phyloP scores from a whole-genome alignment of 2,329 filamentous ascomycete genomes.

The Pseudohalonectria lignicola region DNA sequence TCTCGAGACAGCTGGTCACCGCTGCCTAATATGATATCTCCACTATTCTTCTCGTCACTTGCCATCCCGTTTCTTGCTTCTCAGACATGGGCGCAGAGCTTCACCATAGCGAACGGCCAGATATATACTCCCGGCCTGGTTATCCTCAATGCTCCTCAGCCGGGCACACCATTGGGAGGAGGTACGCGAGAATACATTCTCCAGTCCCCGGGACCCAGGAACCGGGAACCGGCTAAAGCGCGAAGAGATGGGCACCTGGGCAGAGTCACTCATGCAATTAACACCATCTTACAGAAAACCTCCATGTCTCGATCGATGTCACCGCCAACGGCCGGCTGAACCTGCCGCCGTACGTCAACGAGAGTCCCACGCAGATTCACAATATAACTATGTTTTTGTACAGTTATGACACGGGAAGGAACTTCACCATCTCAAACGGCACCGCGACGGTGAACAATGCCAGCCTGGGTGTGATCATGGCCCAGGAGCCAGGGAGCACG shows the following conservation, averaged over 20 bases:
- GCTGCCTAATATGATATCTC: not conserved
- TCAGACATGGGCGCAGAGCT: slow-evolving; percentile 25
- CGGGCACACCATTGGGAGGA: slow-evolving; percentile 52
- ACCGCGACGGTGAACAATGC: slow-evolving; percentile 45
- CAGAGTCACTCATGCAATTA: no score
- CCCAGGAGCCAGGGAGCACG: slow-evolving; percentile 53
- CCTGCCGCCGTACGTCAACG: slow-evolving; percentile 40
- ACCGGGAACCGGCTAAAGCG: not conserved
- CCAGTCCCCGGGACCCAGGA: no score
- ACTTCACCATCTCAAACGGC: slow-evolving; percentile 59
- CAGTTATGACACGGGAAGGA: slow-evolving; percentile 49
- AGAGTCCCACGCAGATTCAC: slow-evolving; percentile 45
- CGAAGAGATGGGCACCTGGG: no score
- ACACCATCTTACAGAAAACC: slow-evolving; percentile 32
- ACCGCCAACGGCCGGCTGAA: slow-evolving; percentile 53
- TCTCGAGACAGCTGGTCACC: not conserved
- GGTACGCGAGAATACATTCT: slow-evolving; percentile 26
- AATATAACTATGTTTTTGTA: slow-evolving; percentile 59
- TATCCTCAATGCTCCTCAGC: slow-evolving; percentile 55
- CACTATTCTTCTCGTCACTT: not conserved
- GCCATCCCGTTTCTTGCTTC: slow-evolving; percentile 10
- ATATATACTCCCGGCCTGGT: slow-evolving; percentile 60
- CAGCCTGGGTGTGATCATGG: slow-evolving; percentile 51
- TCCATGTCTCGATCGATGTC: slow-evolving; percentile 58
- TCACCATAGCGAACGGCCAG: slow-evolving; percentile 52